Conservation (phyloP, 2,329 filamentous ascomycete species). For the Graphilbum sp. region DNA sequence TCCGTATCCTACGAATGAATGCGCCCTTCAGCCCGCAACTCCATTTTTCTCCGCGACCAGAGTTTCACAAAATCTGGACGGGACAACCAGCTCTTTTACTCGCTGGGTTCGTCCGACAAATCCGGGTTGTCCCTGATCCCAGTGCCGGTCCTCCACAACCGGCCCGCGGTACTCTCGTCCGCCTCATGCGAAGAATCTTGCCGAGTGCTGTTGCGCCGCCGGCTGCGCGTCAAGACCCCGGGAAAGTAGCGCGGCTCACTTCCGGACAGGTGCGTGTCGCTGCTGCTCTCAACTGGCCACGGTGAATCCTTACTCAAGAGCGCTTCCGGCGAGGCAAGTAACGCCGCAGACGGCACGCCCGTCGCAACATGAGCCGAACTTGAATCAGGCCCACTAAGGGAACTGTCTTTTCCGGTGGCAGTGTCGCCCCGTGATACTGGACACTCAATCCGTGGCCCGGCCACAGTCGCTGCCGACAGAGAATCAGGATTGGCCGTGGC, state of each 20-base stretch:
- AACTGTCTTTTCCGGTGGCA: constrained; percentile 4
- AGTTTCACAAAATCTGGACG: no score
- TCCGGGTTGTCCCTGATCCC: background rate
- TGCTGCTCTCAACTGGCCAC: constrained; percentile 16
- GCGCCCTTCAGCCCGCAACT: no score
- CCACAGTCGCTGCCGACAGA: background rate
- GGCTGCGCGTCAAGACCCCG: constrained; percentile 43
- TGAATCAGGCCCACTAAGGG: constrained; percentile 7
- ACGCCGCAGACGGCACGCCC: background rate
- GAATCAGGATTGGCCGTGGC: background rate
- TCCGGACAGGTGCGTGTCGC: constrained; percentile 32
- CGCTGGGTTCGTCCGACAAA: background rate
- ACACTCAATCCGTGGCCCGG: background rate
- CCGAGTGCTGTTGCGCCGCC: constrained; percentile 25
- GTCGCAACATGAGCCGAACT: constrained; percentile 3
- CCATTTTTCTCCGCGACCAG: background rate
- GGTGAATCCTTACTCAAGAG: constrained; percentile 14
- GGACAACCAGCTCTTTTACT: background rate
- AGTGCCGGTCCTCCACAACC: background rate
- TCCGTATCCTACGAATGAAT: no score
- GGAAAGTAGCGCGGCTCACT: constrained; percentile 57
- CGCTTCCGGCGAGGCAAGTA: constrained; percentile 4
- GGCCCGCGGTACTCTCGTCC: constrained; percentile 11
- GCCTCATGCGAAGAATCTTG: constrained; percentile 22
- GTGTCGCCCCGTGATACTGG: background rate